Base-by-base conservation (phyloP, 345 rosid genomes). In the Populus nigra region DNA sequence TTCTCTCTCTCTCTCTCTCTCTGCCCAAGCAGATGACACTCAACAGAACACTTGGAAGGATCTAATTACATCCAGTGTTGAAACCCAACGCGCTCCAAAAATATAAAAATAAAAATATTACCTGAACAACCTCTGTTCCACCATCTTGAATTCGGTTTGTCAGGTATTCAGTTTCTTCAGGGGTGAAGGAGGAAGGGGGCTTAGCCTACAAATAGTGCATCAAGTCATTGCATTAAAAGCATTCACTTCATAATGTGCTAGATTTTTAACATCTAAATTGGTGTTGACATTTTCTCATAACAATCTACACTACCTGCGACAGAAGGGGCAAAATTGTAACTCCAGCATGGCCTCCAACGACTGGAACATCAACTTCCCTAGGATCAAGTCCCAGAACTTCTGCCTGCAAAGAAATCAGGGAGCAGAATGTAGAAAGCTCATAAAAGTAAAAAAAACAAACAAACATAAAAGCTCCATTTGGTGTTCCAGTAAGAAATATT, bases 311-410 rank as follows among this genome's bases (percentile, higher is more conserved):
- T 15, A 82, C 82, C 81, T 82, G 82, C 5, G 85, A 82, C 17
- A 82, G 38, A 57, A 82, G 82, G 18, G 85, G 85, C 65, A 82
- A 77, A 57, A 78, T 82, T 25, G 85, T 82, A 67, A 82, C 85
- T 57, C 85, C 85, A 16, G 85, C 85, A 71, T 82, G 82, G 13
- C 85, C 85, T 75, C 85, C 85, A 66, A 78, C 85, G 25, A 82
- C 82, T 1, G 85, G 85, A 67, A 78, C 82, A 66, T 78, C 85
- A 45, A 82, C 77, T 20, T 74, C 79, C 68, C 78, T 78, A 9
- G 85, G 85, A 72, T 82, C 82, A 43, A 82, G 76, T 31, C 85
- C 85, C 45, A 82, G 76, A 65, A 82, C 85, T 75, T 82, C 85
- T 41, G 82, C 82, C 85, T 82, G 67, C 11, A 25, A 55, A 5